Base-by-base conservation (phyloP, 2,329 filamentous ascomycete species). In the Botrytis fragariae region DNA sequence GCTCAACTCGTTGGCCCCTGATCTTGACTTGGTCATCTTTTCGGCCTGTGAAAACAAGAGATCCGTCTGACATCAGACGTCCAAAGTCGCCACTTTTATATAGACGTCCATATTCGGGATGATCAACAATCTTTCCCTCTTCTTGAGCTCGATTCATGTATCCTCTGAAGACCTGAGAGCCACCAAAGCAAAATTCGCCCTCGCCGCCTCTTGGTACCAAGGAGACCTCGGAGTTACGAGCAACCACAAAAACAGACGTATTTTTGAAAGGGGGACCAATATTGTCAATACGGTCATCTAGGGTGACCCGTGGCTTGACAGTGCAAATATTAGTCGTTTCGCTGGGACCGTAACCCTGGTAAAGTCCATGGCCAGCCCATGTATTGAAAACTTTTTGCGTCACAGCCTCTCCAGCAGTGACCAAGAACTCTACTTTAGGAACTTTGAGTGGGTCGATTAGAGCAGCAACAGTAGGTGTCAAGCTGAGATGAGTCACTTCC, bases 251-350 rank as follows among this genome's bases (percentile, higher is more conserved):
- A 18, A 75, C 76, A 0, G 93, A 96, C 0, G 93, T 97, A 74
- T 95, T 97, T 16, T 86, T 83, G 42, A 97, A 88, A 0, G 90
- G 87, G 74, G 85, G 86, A 0, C 95, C 95, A n/a, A 97, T 89
- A 77, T 95, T 94, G 74, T 90, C 91, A 69, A 93, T 88, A 32
- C 87, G 83, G 77, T 94, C 89, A 0, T 84, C 82, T 0, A 77
- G 76, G 0, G 83, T 82, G 80, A 95, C 90, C 57, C 87, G 85
- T 12, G 85, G 82, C 74, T 90, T 91, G 14, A 95, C 87, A 0
- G 92, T 94, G 82, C 93, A 97, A 32, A 97, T 94, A 76, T 97
- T 97, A 1, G 93, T 97, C 0, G 92, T 94, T 81, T 97, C 94
- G 0, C 92, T 93, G 0, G 94, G 93, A 0, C 93, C 93, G 75